A percentile compares a stretch with the other conserved stretches of the same genome.
Evolutionary conservation across 75 land plant genomes (phyloP).

Genomic region (Cupressus sempervirens): DNA sequence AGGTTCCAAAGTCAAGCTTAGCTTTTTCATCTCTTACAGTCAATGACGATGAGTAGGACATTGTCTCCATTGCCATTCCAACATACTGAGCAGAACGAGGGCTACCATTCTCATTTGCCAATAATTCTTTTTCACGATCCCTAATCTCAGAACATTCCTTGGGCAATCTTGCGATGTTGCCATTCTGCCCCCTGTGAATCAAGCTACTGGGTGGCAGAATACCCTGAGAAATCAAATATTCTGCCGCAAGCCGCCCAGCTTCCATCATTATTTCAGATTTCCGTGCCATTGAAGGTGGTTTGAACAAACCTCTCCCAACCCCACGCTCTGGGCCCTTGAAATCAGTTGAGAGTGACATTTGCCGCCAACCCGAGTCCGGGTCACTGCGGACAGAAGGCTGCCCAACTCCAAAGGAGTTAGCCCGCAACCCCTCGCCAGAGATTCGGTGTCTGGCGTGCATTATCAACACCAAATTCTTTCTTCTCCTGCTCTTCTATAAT

Average conservation of each 20-base stretch:
- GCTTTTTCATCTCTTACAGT: conserved; percentile 11
- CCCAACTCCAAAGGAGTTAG: conserved; percentile 26
- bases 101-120: conserved; percentile 18
- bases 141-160: conserved; percentile 21
- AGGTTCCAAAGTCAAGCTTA: neutral
- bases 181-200: conserved; percentile 23
- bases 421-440: conserved; percentile 14
- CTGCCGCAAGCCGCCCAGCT: conserved; percentile 64
- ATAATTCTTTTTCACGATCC: conserved; percentile 16
- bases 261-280: conserved; percentile 38
- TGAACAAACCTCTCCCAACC: conserved; percentile 17
- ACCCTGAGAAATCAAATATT: conserved; percentile 59
- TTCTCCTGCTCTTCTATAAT: neutral
- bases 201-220: conserved; percentile 33
- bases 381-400: conserved; percentile 17
- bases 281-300: conserved; percentile 9
- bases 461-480: neutral
- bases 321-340: conserved; percentile 29
- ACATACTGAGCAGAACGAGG: conserved; percentile 26
- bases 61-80: conserved; percentile 20
- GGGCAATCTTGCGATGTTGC: conserved; percentile 7
- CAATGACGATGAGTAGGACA: conserved; percentile 18
- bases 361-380: conserved; percentile 32
- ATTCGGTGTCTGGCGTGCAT: conserved; percentile 44
- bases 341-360: conserved; percentile 19